Conservation (phyloP, 176 grass and related monocot genomes). For the Eragrostis nindensis region DNA sequence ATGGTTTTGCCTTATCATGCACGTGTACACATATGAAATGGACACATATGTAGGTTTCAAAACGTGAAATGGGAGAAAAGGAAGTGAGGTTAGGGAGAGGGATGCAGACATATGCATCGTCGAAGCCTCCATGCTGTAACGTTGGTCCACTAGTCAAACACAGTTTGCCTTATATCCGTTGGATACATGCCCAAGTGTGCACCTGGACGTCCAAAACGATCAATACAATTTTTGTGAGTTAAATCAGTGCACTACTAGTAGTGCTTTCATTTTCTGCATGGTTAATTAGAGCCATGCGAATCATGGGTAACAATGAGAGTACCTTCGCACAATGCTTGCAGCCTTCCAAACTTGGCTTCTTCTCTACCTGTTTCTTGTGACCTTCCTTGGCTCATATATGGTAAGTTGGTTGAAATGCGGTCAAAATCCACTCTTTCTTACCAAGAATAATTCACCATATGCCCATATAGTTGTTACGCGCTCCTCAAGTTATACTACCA, state of each 20-base stretch:
- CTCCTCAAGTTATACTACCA: too few relatives aligned
- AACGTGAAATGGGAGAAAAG: background rate
- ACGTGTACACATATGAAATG: too few relatives aligned
- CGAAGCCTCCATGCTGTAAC: background rate
- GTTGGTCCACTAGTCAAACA: background rate
- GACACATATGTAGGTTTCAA: background rate
- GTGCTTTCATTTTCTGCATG: background rate
- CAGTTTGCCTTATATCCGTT: background rate
- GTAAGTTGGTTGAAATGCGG: too few relatives aligned
- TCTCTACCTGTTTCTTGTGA: background rate
- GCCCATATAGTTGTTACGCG: background rate
- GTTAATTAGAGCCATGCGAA: background rate
- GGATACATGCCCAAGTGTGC: background rate
- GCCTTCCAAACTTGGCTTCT: background rate
- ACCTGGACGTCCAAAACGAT: background rate
- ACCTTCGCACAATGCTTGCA: background rate
- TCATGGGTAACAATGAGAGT: background rate
- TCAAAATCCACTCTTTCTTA: too few relatives aligned
- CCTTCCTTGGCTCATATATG: background rate
- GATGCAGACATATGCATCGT: background rate
- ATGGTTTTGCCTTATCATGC: too few relatives aligned
- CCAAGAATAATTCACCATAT: background rate
- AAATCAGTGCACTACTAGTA: background rate
- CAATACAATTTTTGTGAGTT: background rate
- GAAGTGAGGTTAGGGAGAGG: background rate